Evolutionary conservation across 805 yeast species (phyloP), one percentile per base, ranked within the genome.

Genomic region (Wickerhamiella australiensis): DNA sequence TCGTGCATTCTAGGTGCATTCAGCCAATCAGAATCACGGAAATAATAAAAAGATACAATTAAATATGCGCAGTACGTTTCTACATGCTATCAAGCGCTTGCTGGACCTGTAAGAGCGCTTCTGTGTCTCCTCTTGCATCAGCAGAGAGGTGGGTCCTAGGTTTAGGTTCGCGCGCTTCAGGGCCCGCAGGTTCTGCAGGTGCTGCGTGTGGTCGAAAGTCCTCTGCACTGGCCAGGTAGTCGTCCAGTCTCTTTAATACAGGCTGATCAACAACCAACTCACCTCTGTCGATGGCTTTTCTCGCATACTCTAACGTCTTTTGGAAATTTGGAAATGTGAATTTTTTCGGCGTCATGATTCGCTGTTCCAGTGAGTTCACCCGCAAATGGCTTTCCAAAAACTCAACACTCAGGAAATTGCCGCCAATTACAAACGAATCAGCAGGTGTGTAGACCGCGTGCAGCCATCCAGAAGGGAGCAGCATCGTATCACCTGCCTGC

Each of bases 401-500:
- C 49, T 76, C 65, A 37, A 78, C 60, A 0, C 94, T 85, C 23
- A 87, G 66, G 61, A 80, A 87, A 61, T 87, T 87, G 0, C 96
- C 96, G 2, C 96, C 96, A 50, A 87, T 75, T 2, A 87, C 86
- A 2, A 86, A 66, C 0, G 94, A 76, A 60, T 87, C 95, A 13
- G 68, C 66, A 0, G 94, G 90, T 0, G 96, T 86, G 59, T 78
- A 78, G 0, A 87, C 96, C 0, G 92, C 79, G 64, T 87, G 96
- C 46, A 87, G 86, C 94, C 95, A 87, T 0, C 95, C 95, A 38
- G 92, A 79, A 2, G 96, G 96, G 17, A 87, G 80, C 12, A 86
- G 70, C 65, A 87, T 72, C 22, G 86, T 70, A 59, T 87, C 95
- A 0, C 94, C 94, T 1, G 76, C 65, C 0, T 55, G 48, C 18